Evolutionary conservation across 768 basidiomycete genomes (phyloP).

Genomic region (Austroboletus eburneus): DNA sequence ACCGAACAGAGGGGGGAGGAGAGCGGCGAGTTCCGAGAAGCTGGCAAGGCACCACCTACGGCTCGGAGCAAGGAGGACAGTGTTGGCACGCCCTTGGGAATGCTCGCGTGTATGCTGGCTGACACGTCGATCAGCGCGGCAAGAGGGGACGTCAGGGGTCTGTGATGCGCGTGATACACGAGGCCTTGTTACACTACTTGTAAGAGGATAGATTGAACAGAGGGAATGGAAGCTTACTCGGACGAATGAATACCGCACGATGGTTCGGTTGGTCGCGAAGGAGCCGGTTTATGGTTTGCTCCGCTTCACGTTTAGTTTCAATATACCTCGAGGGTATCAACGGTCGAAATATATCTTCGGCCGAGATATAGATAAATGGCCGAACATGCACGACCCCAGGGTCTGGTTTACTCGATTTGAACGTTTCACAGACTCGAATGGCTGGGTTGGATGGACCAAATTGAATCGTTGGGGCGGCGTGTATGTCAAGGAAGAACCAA

Average conservation of each 20-base stretch:
- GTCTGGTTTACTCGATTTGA: conserved; percentile 45
- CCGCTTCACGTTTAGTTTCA: conserved; percentile 91
- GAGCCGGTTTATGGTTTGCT: conserved; percentile 58
- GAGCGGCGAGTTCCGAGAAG: conserved; percentile 29
- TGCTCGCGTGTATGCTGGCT: conserved; percentile 60
- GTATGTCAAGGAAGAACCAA: conserved; percentile 3
- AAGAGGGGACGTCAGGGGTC: conserved; percentile 83
- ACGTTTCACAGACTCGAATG: conserved; percentile 73
- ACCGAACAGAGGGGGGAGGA: conserved; percentile 57
- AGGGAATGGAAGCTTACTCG: conserved; percentile 55
- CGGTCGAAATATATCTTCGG: conserved; percentile 82
- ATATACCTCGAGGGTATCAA: conserved; percentile 85
- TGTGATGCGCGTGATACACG: conserved; percentile 92
- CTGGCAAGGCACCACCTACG: conserved; percentile 38
- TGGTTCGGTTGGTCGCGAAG: conserved; percentile 42
- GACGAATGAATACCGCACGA: conserved; percentile 79
- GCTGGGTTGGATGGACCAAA: conserved; percentile 39
- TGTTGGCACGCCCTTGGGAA: conserved; percentile 55
- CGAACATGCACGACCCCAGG: conserved; percentile 33
- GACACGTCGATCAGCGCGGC: conserved; percentile 83
- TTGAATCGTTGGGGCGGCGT: conserved; percentile 7
- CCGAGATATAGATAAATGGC: conserved; percentile 93
- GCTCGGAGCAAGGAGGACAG: conserved; percentile 61
- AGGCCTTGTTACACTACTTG: no score
- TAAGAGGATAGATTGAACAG: conserved; percentile 10